phyloP scores from a whole-genome alignment of 2,329 filamentous ascomycete species.

The Curvularia eragrostidis region DNA sequence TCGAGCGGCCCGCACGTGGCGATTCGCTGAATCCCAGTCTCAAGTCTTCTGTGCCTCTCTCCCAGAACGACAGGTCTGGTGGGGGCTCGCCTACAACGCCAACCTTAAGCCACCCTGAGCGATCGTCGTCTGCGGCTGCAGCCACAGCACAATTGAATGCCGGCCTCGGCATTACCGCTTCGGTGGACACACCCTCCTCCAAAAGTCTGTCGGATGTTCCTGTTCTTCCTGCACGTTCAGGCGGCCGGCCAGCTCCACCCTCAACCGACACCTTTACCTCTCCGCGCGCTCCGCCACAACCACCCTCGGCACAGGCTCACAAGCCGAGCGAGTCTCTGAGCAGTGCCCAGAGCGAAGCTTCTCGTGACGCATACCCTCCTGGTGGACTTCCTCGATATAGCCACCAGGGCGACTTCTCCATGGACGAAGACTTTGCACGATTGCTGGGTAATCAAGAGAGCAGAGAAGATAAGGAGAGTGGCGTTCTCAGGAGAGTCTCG shows the following conservation, averaged over 20 bases:
- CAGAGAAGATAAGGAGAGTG: slow-evolving; percentile 51
- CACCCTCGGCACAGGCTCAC: slow-evolving; percentile 50
- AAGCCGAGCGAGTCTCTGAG: slow-evolving; percentile 54
- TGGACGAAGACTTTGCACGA: slow-evolving; percentile 95
- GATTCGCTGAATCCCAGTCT: slow-evolving; percentile 62
- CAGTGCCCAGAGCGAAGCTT: slow-evolving; percentile 52
- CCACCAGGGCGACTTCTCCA: slow-evolving; percentile 82
- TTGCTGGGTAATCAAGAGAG: slow-evolving; percentile 77
- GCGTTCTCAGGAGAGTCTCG: slow-evolving; percentile 83
- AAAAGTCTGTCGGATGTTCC: slow-evolving; percentile 53
- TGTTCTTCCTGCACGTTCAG: slow-evolving; percentile 55
- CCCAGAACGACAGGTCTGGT: slow-evolving; percentile 67
- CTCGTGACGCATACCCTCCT: slow-evolving; percentile 36
- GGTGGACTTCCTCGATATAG: slow-evolving; percentile 61
- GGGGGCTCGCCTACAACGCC: slow-evolving; percentile 51
- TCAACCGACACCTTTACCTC: slow-evolving; percentile 52
- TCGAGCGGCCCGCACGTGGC: slow-evolving; percentile 62
- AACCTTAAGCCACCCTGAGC: slow-evolving; percentile 47
- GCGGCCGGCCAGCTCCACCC: slow-evolving; percentile 54
- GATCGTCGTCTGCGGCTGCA: slow-evolving; percentile 47
- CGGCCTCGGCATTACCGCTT: slow-evolving; percentile 52
- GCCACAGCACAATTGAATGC: slow-evolving; percentile 48
- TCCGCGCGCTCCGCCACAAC: slow-evolving; percentile 54
- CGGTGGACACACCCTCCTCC: slow-evolving; percentile 52
- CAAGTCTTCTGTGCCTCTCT: slow-evolving; percentile 52